Evolutionary conservation across 495 filamentous ascomycete species (phyloP).

Genomic region (Hamigera avellanea): DNA sequence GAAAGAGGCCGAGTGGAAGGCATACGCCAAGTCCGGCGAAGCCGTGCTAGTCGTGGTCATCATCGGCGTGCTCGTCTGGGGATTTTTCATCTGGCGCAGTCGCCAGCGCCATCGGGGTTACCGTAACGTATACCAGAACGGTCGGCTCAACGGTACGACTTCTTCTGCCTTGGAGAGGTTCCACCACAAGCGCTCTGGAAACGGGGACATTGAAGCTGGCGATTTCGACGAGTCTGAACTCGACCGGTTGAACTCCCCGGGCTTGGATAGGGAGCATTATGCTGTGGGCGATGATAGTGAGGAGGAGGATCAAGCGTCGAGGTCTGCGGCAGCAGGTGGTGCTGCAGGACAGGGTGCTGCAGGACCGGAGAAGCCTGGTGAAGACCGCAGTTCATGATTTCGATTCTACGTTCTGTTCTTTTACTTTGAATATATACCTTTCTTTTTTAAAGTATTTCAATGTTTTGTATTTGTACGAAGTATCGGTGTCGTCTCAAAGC

Average conservation of each 20-base stretch:
- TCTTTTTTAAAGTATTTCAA: not conserved
- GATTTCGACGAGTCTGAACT: conserved; percentile 88
- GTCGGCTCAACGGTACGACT: conserved; percentile 14
- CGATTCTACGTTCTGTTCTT: not conserved
- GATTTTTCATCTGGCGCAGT: conserved; percentile 74
- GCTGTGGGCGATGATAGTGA: conserved; percentile 33
- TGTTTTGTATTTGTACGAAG: not conserved
- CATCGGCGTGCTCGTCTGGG: conserved; percentile 67
- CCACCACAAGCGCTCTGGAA: conserved; percentile 34
- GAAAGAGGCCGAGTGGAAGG: conserved; percentile 79
- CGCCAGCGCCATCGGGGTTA: conserved; percentile 44
- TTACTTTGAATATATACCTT: not conserved
- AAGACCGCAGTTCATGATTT: not conserved
- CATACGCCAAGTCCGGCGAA: conserved; percentile 86
- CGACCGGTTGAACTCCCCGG: conserved; percentile 53
- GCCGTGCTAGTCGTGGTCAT: conserved; percentile 78
- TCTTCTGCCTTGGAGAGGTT: conserved; percentile 23
- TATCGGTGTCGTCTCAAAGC: too few species aligned
- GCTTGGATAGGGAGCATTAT: conserved; percentile 28
- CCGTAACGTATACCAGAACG: conserved; percentile 25
- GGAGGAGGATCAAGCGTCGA: conserved; percentile 16
- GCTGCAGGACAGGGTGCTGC: too few species aligned
- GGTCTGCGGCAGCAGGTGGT: too few species aligned
- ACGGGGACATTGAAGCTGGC: conserved; percentile 61
- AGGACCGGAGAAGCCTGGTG: not conserved